These are phyloP conservation scores for Paramecium caudatum DNA, from an alignment of 73 alveolate species.

Conservation along the genomic window DNA sequence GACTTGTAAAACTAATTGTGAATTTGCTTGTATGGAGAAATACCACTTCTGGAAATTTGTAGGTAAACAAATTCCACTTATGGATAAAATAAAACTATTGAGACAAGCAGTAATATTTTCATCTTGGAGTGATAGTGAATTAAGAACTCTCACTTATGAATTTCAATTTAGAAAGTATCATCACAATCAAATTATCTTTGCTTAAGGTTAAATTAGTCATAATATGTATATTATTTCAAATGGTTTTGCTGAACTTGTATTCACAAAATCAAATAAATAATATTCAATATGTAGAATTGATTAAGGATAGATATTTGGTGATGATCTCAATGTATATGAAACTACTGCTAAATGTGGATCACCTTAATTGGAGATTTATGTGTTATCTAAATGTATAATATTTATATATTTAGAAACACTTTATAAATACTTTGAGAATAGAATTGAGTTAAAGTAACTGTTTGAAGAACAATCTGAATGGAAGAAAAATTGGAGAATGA, in stretches of 20 bases:
- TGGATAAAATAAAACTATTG: background rate
- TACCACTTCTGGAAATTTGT: constrained; percentile 57
- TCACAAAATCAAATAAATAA: background rate
- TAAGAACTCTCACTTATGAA: constrained; percentile 29
- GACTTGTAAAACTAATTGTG: background rate
- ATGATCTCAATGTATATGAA: background rate
- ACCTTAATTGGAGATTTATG: constrained; percentile 1
- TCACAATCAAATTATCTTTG: background rate
- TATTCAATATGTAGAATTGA: constrained; percentile 48
- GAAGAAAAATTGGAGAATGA: constrained; percentile 24
- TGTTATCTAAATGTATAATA: constrained; percentile 18
- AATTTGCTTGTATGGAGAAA: constrained; percentile 63
- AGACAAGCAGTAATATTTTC: background rate
- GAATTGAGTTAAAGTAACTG: background rate
- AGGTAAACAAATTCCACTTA: constrained; percentile 1
- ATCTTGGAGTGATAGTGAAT: constrained; percentile 27
- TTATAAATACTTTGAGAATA: constrained; percentile 18
- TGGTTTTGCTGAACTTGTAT: constrained; percentile 18
- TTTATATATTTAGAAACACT: background rate
- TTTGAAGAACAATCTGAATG: constrained; percentile 5
- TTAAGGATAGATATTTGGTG: constrained; percentile 48
- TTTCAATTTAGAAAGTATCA: background rate
- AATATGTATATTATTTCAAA: background rate
- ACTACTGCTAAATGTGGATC: constrained; percentile 63
- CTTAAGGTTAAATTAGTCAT: background rate